Base-by-base conservation (phyloP, 306 rosid species). In the Biancaea sappan region DNA sequence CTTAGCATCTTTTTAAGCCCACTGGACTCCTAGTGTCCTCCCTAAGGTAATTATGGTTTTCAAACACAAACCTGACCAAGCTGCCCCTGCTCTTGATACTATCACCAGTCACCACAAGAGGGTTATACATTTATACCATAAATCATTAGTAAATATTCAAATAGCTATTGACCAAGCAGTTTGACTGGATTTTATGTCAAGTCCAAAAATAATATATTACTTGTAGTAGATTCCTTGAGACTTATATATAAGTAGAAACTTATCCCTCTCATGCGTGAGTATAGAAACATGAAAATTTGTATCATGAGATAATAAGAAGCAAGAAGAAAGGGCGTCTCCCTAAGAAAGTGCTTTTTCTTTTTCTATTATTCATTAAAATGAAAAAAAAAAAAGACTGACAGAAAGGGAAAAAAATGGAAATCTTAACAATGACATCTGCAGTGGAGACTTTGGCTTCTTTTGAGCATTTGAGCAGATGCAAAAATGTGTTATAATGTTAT, bases 11-110 rank as follows among this genome's bases (percentile, higher is more conserved):
- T n/a, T n/a, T 4, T 40, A 31, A 31, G 56, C 29, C 65, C 54
- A 71, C 43, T 68, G 9, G 72, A 31, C 48, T 31, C 60, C 25
- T 19, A 68, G 73, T 59, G 9, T 29, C 15, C 38, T 68, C 56
- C 47, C 41, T 5, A n/a, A 68, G 44, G 46, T 54, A 8, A 68
- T 48, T 1, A 40, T 40, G 19, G 29, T 57, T 72, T 57, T n/a
- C 43, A 57, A 57, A 72, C 41, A 28, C 54, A 56, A 56, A 6
- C 19, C 29, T 16, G n/a, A 43, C 54, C 19, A 40, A 22, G 4
- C 53, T 40, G 12, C 3, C 14, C 50, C 34, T 13, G 24, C 52
- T 29, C 54, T 15, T 21, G 60, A 69, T 34, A 34, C 18, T 50
- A 34, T 34, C 24, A 14, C 63, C 48, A 69, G 34, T 31, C 5